Percentiles rank a stretch among this genome's conserved stretches.
Conservation (phyloP, 2,329 filamentous ascomycete genomes). For the Claviceps capensis region DNA sequence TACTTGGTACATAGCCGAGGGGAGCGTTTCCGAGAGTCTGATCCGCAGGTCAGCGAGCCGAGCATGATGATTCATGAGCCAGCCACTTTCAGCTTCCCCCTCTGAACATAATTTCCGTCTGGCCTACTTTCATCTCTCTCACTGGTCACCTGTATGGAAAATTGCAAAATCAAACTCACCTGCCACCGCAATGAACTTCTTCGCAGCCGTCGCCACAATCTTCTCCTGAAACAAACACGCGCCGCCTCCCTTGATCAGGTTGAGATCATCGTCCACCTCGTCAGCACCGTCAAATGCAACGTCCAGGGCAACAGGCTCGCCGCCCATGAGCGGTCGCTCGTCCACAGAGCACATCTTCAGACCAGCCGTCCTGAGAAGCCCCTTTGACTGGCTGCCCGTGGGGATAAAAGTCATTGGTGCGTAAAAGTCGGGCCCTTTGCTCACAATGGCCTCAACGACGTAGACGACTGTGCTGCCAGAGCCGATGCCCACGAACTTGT, state of each 20-base stretch:
- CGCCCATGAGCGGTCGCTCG: conserved; percentile 42
- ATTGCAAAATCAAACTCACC: conserved; percentile 33
- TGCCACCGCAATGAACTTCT: conserved; percentile 77
- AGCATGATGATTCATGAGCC: no score
- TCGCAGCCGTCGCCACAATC: conserved; percentile 72
- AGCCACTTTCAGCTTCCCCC: no score
- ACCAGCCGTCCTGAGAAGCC: conserved; percentile 69
- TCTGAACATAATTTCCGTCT: conserved; percentile 2
- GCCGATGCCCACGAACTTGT: conserved; percentile 62
- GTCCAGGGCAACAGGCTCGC: conserved; percentile 47
- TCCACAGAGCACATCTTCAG: conserved; percentile 68
- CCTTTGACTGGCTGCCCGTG: conserved; percentile 81
- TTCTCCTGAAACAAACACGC: conserved; percentile 99
- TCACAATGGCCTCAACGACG: conserved; percentile 68
- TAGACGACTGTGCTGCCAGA: conserved; percentile 74
- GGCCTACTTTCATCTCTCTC: not conserved
- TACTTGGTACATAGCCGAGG: conserved; percentile 60
- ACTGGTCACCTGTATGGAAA: not conserved
- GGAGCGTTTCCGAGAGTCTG: conserved; percentile 84
- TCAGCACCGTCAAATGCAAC: conserved; percentile 94
- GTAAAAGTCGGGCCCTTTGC: conserved; percentile 39
- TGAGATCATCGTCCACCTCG: conserved; percentile 87
- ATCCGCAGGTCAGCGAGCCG: no score
- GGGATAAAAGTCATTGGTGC: conserved; percentile 71
- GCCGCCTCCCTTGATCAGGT: conserved; percentile 95